Evolutionary conservation across 2,329 filamentous ascomycete species (phyloP).

Genomic region (Colletotrichum sp.): DNA sequence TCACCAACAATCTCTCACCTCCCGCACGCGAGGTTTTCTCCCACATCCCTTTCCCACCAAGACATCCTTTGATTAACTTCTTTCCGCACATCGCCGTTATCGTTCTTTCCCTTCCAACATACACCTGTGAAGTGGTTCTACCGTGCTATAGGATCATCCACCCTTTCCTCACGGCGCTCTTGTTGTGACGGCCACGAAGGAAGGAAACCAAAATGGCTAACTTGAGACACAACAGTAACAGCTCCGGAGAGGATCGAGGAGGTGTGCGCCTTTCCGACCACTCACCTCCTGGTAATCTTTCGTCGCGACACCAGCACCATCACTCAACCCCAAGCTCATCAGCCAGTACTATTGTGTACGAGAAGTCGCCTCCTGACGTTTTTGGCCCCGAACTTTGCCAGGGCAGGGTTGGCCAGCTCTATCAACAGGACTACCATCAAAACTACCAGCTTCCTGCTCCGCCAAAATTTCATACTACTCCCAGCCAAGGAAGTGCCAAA

Average conservation of each 20-base stretch:
- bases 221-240: background rate
- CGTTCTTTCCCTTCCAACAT: background rate
- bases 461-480: conserved; percentile 1
- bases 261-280: conserved; percentile 17
- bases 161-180: background rate
- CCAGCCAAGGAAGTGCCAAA: background rate
- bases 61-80: background rate
- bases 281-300: background rate
- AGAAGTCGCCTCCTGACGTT: conserved; percentile 7
- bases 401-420: background rate
- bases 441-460: conserved; percentile 7
- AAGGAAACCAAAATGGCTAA: background rate
- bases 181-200: background rate
- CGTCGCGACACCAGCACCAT: background rate
- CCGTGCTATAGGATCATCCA: background rate
- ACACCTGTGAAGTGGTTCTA: background rate
- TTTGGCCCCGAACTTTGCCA: background rate
- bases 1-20: background rate
- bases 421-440: background rate
- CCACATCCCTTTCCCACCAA: background rate
- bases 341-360: background rate
- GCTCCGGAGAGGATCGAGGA: background rate
- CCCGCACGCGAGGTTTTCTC: background rate
- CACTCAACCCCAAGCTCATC: conserved; percentile 1
- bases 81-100: background rate